Conservation (phyloP, 2,329 filamentous ascomycete genomes). For the Ceratocystis papillata region DNA sequence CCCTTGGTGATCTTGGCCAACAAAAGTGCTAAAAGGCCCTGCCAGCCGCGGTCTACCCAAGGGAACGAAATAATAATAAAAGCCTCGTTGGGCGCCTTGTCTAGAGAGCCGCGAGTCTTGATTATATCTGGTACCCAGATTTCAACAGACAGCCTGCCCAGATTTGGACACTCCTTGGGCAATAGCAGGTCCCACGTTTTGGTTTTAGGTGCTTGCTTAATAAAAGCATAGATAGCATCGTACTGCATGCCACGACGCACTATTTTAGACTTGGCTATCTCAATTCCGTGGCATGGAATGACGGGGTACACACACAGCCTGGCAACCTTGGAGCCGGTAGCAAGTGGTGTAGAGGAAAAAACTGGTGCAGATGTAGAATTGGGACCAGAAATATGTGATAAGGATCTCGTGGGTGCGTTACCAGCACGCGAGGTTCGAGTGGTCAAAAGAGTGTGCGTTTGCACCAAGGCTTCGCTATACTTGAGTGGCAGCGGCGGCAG, state of each 20-base stretch:
- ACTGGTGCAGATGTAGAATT: background rate
- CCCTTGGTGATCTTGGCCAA: slow-evolving; percentile 45
- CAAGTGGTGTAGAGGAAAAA: background rate
- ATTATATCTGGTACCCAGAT: slow-evolving; percentile 58
- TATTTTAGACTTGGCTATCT: slow-evolving; percentile 54
- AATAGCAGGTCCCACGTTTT: slow-evolving; percentile 24
- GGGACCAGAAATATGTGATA: background rate
- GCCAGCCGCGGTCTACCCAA: slow-evolving; percentile 36
- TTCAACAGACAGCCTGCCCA: slow-evolving; percentile 59
- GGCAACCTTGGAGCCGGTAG: slow-evolving; percentile 41
- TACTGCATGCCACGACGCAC: slow-evolving; percentile 60
- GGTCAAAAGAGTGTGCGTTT: slow-evolving; percentile 42
- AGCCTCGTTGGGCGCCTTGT: slow-evolving; percentile 34
- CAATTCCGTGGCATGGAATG: slow-evolving; percentile 70
- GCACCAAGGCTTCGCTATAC: slow-evolving; percentile 42
- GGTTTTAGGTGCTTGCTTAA: slow-evolving; percentile 45
- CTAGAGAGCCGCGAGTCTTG: slow-evolving; percentile 41
- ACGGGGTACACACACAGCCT: slow-evolving; percentile 65
- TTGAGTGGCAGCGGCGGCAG: slow-evolving; percentile 46
- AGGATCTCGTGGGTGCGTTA: slow-evolving; percentile 15
- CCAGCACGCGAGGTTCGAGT: slow-evolving; percentile 22
- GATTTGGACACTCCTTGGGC: slow-evolving; percentile 26
- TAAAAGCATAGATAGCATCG: slow-evolving; percentile 76
- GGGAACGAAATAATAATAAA: slow-evolving; percentile 60
- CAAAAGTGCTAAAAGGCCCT: slow-evolving; percentile 39